These are phyloP conservation scores for Botrytis fabae DNA, from an alignment of 2,329 filamentous ascomycete genomes.

Conservation along the genomic window DNA sequence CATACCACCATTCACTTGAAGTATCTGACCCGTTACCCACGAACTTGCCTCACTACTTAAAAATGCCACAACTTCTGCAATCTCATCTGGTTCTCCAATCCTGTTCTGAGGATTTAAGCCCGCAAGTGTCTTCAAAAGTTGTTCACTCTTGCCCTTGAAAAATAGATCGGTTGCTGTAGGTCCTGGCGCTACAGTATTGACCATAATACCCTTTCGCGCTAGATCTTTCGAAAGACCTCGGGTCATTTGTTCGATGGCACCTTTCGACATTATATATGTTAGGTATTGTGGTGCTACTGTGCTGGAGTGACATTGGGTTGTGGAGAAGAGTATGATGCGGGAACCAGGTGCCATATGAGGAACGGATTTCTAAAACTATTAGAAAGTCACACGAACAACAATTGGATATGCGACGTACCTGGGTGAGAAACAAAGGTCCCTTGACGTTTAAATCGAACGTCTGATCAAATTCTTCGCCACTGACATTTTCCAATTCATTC, in stretches of 20 bases:
- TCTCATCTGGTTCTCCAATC: slow-evolving; percentile 50
- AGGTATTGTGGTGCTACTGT: slow-evolving; percentile 47
- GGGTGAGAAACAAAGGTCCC: slow-evolving; percentile 54
- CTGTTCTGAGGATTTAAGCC: slow-evolving; percentile 46
- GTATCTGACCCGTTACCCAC: slow-evolving; percentile 37
- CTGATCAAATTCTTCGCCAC: slow-evolving; percentile 52
- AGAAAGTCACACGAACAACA: not conserved
- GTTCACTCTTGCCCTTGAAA: slow-evolving; percentile 45
- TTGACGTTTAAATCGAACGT: slow-evolving; percentile 57
- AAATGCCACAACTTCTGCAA: slow-evolving; percentile 48
- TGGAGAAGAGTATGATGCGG: slow-evolving; percentile 55
- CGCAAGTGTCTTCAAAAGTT: slow-evolving; percentile 45
- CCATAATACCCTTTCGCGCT: slow-evolving; percentile 48
- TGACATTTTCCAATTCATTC: slow-evolving; percentile 50
- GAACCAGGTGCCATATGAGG: slow-evolving; percentile 52
- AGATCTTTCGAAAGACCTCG: slow-evolving; percentile 53
- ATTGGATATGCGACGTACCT: slow-evolving; percentile 38
- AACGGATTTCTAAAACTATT: slow-evolving; percentile 47
- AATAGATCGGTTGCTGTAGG: slow-evolving; percentile 55
- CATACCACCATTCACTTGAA: slow-evolving; percentile 38
- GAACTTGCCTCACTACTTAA: slow-evolving; percentile 34
- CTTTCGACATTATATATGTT: slow-evolving; percentile 52
- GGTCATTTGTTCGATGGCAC: slow-evolving; percentile 55
- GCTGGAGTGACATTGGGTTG: slow-evolving; percentile 43
- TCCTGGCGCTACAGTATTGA: slow-evolving; percentile 54